Evolutionary conservation across 2,329 filamentous ascomycete species (phyloP), one percentile per base, ranked within the genome.

Genomic region (Aspergillus floridensis): DNA sequence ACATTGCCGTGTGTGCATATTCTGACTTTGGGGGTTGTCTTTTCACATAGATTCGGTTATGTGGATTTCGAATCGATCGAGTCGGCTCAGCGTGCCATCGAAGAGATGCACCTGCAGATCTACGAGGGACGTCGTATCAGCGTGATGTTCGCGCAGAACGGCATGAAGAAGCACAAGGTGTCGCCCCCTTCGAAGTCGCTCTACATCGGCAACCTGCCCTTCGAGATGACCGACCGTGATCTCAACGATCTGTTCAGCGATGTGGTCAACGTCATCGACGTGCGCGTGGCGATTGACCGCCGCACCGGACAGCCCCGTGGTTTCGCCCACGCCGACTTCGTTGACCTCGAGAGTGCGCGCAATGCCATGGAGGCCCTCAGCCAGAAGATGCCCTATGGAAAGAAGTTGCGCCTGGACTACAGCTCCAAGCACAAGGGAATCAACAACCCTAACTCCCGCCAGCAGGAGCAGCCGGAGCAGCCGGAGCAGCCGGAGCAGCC

Each of bases 201-300:
- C 35, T 96, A 89, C 80, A 85, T 96, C 66, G 91, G 92, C 66
- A 95, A 95, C 79, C 86, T 96, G 76, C 87, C 90, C 11, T 95
- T 90, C 72, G 90, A 96, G 77, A 89, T 93, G 79, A 90, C 89
- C 8, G 92, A 96, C 71, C 84, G 85, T 56, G 92, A 96, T 69
- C 81, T 96, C 56, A 92, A 93, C 76, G 82, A 86, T 56, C 76
- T 96, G 26, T 93, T 96, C 83, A 80, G 82, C 59, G 82, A 86
- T 24, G 80, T 96, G 60, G 79, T 83, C 53, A 88, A 90, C 72
- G 83, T 93, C 51, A 77, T 83, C 56, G 90, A 93, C 68, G 87
- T 96, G 51, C 87, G 92, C 61, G 88, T 96, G 58, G 89, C 92
- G 54, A 89, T 95, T 67, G 91, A 96, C 76, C 85, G 90, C 68